Evolutionary conservation across 768 basidiomycete species (phyloP).

Genomic region (Bullera alba): DNA sequence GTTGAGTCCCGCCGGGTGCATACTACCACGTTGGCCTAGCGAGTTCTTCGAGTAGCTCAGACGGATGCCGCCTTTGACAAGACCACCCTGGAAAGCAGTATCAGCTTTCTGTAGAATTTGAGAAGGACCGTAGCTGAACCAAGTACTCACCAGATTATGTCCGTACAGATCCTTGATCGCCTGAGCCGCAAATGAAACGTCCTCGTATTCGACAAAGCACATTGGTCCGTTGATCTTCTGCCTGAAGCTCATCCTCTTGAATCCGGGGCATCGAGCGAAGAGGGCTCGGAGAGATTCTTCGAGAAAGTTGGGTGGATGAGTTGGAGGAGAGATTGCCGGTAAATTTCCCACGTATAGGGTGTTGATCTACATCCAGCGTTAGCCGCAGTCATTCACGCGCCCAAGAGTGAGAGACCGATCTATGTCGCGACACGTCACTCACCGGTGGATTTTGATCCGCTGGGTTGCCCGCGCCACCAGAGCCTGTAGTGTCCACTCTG

Average conservation of each 20-base stretch:
- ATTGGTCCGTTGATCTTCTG: slow-evolving; percentile 97
- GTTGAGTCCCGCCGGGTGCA: slow-evolving; percentile 22
- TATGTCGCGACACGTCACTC: slow-evolving; percentile 36
- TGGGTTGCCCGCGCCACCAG: no score
- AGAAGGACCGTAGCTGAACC: neutral
- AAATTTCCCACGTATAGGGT: slow-evolving; percentile 99
- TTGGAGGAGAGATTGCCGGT: slow-evolving; percentile 63
- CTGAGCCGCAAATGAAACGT: slow-evolving; percentile 71
- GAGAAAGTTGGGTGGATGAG: slow-evolving; percentile 69
- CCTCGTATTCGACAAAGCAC: slow-evolving; percentile 99
- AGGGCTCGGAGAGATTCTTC: slow-evolving; percentile 79
- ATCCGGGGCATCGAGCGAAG: slow-evolving; percentile 73
- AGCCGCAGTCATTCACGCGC: slow-evolving; percentile 7
- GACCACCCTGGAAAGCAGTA: slow-evolving; percentile 53
- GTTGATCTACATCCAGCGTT: slow-evolving; percentile 60
- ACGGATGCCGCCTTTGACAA: slow-evolving; percentile 94
- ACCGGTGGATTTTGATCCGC: slow-evolving; percentile 91
- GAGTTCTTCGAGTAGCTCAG: slow-evolving; percentile 98
- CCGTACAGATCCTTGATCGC: slow-evolving; percentile 89
- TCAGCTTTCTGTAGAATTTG: neutral
- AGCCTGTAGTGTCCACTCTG: no score
- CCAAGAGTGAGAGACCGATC: neutral
- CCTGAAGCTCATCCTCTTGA: slow-evolving; percentile 83
- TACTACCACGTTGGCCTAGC: slow-evolving; percentile 55
- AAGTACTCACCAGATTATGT: slow-evolving; percentile 56